Conservation (phyloP, 768 basidiomycete genomes). For the Kwoniella shandongensis region DNA sequence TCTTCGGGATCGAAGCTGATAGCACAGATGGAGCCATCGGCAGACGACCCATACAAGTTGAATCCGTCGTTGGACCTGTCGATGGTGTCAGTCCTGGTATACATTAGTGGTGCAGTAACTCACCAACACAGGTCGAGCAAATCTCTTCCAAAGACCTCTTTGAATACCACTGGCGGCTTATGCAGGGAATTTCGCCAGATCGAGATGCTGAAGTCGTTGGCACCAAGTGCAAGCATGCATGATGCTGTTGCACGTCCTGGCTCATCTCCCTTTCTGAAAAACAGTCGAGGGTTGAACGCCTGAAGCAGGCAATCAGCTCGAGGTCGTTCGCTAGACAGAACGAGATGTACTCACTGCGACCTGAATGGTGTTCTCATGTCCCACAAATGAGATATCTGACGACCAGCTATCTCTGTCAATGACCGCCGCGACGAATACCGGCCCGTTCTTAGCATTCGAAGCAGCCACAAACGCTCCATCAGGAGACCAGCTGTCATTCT, state of each 20-base stretch:
- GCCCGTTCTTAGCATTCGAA: constrained; percentile 95
- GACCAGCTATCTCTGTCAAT: constrained; percentile 82
- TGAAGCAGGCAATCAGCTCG: constrained; percentile 49
- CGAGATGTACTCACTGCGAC: constrained; percentile 67
- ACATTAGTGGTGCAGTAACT: constrained; percentile 38
- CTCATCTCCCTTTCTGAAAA: constrained; percentile 69
- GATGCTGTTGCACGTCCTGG: constrained; percentile 56
- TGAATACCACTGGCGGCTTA: constrained; percentile 84
- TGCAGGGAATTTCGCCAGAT: constrained; percentile 95
- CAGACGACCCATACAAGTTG: constrained; percentile 89
- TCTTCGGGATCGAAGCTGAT: constrained; percentile 69
- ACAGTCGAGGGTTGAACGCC: constrained; percentile 93
- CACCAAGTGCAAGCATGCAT: constrained; percentile 69
- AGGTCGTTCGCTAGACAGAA: neutral
- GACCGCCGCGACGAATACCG: constrained; percentile 95
- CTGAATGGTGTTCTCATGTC: constrained; percentile 95
- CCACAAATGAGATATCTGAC: constrained; percentile 88
- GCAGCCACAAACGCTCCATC: constrained; percentile 98
- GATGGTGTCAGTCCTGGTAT: neutral
- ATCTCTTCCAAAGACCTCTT: constrained; percentile 90
- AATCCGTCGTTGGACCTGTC: constrained; percentile 90
- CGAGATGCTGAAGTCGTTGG: constrained; percentile 88
- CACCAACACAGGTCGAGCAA: constrained; percentile 96
- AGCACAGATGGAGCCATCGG: constrained; percentile 89
- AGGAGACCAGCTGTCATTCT: constrained; percentile 79